Evolutionary conservation across 257 asterid genomes (phyloP).

Genomic region (Misopates orontium): DNA sequence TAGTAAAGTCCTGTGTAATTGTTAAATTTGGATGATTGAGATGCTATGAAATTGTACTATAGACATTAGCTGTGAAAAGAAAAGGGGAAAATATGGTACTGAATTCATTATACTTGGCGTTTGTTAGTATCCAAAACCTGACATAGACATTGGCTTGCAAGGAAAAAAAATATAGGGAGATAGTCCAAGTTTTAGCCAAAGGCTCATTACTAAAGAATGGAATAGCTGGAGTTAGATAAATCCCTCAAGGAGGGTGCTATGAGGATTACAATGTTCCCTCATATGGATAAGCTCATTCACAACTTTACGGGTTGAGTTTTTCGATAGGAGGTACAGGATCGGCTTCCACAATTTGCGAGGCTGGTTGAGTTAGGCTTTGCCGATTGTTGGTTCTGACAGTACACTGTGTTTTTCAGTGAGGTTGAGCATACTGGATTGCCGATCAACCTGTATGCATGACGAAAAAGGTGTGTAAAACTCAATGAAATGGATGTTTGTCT

Average conservation of each 20-base stretch:
- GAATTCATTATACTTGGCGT: too few species aligned
- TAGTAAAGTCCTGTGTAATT: too few species aligned
- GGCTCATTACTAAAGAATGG: conserved; percentile 85
- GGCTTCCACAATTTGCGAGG: conserved; percentile 78
- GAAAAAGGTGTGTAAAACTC: conserved; percentile 9
- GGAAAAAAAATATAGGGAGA: too few species aligned
- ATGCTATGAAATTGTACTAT: too few species aligned
- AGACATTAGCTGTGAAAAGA: too few species aligned
- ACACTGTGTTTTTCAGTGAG: conserved; percentile 62
- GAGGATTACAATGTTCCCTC: conserved; percentile 85
- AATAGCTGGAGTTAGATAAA: conserved; percentile 69
- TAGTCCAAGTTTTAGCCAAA: conserved; percentile 76
- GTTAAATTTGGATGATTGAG: too few species aligned
- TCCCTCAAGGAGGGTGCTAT: conserved; percentile 93
- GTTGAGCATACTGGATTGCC: conserved; percentile 88
- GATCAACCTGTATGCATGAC: conserved; percentile 52
- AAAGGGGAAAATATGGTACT: too few species aligned
- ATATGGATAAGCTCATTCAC: conserved; percentile 85
- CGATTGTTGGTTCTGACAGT: conserved; percentile 78
- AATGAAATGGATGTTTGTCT: too few species aligned
- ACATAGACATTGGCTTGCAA: too few species aligned
- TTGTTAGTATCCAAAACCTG: too few species aligned
- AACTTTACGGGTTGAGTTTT: conserved; percentile 84
- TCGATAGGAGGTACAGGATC: conserved; percentile 59
- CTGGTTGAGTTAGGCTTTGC: conserved; percentile 80